These are phyloP conservation scores for Gossypioides kirkii DNA, from an alignment of 345 rosid species.

Conservation along the genomic window DNA sequence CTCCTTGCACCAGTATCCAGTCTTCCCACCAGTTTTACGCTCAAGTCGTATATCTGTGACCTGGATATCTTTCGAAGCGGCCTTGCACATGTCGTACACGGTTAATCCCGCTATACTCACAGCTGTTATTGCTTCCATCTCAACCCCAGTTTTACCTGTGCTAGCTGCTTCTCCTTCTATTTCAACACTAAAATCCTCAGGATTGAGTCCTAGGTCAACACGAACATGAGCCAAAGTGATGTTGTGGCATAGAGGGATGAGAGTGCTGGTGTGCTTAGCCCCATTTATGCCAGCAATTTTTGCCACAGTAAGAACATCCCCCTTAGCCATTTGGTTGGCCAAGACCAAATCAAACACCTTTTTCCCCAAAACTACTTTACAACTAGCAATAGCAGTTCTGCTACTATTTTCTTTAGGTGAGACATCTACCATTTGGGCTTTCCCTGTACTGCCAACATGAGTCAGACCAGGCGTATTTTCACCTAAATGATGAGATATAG, in stretches of 20 bases:
- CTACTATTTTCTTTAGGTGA: conserved; percentile 59
- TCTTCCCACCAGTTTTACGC: conserved; percentile 77
- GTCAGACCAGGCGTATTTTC: conserved; percentile 35
- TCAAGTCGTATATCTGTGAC: conserved; percentile 61
- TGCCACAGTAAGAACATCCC: conserved; percentile 91
- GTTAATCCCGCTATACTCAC: conserved; percentile 76
- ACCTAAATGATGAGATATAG: conserved; percentile 15
- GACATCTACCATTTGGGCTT: conserved; percentile 95
- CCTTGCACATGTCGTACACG: conserved; percentile 98
- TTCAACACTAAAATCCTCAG: conserved; percentile 56
- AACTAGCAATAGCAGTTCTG: conserved; percentile 70
- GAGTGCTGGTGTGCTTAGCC: conserved; percentile 79
- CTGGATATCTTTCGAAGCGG: conserved; percentile 77
- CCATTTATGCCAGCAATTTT: conserved; percentile 87
- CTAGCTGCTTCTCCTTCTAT: conserved; percentile 81
- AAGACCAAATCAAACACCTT: conserved; percentile 72
- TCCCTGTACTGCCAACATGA: conserved; percentile 57
- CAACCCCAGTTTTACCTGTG: conserved; percentile 84
- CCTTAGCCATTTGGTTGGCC: conserved; percentile 80
- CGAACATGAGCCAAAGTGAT: conserved; percentile 59
- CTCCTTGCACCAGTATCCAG: conserved; percentile 65
- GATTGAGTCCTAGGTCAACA: conserved; percentile 58
- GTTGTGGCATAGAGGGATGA: conserved; percentile 88
- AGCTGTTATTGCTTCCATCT: conserved; percentile 92
- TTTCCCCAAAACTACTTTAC: conserved; percentile 72